phyloP scores from a whole-genome alignment of 2,329 filamentous ascomycete genomes.

The Cladobotryum protrusum region DNA sequence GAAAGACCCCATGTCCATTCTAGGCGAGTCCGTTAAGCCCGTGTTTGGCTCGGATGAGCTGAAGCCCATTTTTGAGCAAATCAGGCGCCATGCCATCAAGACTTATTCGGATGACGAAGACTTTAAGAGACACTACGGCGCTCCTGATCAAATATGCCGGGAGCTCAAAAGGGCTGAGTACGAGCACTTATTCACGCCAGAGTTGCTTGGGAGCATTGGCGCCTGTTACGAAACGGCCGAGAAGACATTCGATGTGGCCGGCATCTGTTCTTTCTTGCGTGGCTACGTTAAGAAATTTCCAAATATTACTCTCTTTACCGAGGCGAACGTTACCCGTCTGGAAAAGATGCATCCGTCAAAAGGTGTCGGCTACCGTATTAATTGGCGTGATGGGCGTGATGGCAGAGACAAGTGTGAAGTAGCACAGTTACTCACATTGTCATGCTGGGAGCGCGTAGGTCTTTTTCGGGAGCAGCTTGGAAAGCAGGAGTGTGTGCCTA shows the following conservation, averaged over 20 bases:
- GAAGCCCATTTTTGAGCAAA: background rate
- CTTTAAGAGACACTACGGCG: background rate
- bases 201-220: background rate
- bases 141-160: background rate
- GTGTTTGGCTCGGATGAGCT: constrained; percentile 1
- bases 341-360: background rate
- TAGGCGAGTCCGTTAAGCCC: background rate
- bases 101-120: background rate
- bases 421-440: background rate
- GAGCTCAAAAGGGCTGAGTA: background rate
- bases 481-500: background rate
- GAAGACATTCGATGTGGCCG: constrained; percentile 1
- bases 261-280: constrained; percentile 3
- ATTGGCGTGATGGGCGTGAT: background rate
- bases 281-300: background rate
- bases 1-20: background rate
- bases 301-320: background rate
- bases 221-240: constrained; percentile 3
- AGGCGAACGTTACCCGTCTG: background rate
- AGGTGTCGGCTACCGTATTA: background rate
- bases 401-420: background rate
- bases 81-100: constrained; percentile 1
- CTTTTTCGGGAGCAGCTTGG: constrained; percentile 1
- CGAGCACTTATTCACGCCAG: background rate
- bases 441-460: constrained; percentile 3